Conservation (phyloP, 257 asterid genomes). For the Nyctanthes arbortristis region DNA sequence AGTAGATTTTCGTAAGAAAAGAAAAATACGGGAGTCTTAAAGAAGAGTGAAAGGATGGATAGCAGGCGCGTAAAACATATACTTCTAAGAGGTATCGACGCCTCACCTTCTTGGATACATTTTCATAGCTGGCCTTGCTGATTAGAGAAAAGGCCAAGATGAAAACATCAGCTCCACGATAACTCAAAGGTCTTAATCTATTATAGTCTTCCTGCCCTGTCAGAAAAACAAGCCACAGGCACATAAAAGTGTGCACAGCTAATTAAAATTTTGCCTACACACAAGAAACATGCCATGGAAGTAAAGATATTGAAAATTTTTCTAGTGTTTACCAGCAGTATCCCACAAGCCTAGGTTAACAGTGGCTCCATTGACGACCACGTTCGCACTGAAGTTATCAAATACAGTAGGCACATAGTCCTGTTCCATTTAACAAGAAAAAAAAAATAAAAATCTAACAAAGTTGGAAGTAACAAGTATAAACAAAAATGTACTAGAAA, state of each 20-base stretch:
- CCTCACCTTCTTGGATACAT: constrained; percentile 55
- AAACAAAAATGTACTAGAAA: constrained; percentile 3
- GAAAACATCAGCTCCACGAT: constrained; percentile 64
- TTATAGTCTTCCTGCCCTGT: constrained; percentile 62
- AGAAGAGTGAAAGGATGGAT: background rate
- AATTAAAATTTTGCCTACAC: background rate
- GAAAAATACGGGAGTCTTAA: background rate
- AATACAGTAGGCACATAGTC: constrained; percentile 65
- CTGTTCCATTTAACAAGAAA: constrained; percentile 42
- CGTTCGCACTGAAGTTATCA: constrained; percentile 63
- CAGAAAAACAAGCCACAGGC: background rate
- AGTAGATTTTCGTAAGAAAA: constrained; percentile 8
- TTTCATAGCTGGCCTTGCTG: constrained; percentile 62
- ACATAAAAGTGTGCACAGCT: background rate
- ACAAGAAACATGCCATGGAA: background rate
- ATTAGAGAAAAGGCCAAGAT: constrained; percentile 62
- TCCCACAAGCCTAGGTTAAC: constrained; percentile 62
- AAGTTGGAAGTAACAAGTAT: background rate
- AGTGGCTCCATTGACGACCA: constrained; percentile 55
- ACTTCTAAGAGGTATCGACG: background rate
- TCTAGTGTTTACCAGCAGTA: constrained; percentile 49
- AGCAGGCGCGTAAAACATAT: background rate
- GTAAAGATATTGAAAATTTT: background rate
- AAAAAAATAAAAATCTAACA: constrained; percentile 16
- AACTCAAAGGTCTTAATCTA: constrained; percentile 57